Evolutionary conservation across 176 grass and related monocot species (phyloP), one percentile per base, ranked within the genome.

Genomic region (Avena insularis): DNA sequence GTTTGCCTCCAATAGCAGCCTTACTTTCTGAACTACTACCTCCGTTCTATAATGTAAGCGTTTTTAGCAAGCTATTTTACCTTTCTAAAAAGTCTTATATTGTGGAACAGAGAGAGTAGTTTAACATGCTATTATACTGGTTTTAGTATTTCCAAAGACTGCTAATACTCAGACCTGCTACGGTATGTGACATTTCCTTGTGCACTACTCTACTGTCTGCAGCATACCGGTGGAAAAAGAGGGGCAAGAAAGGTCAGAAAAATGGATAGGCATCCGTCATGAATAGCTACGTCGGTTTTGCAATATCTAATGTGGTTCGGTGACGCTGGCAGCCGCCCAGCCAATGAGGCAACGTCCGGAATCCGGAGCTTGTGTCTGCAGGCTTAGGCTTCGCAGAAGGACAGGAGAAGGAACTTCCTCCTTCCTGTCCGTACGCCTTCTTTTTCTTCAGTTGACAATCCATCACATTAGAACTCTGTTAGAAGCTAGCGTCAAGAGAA

Each of bases 351-450:
- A 23, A 63, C 60, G 0, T 63, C 60, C 21, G 10, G 61, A 12
- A 0, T 14, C 12, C 62, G 62, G 25, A 4, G 47, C 54, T 19
- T 1, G 54, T 57, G 55, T 57, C 55, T 19, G 55, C 17, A 25
- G 40, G 29, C 61, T 90, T 81, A 23, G 45, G 83, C 61, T 90
- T 81, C 83, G 38, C 14, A 11, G 88, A 82, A 86, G 40, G 23
- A 4, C 25, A 43, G 59, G 56, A 31, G n/a, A 58, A 50, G 5
- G 25, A 78, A 40, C 50, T 67, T 43, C 40, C 40, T 43, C 40
- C 40, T 38, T 19, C 33, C 19, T 6, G 0, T 27, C 31, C 62
- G 47, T 72, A 23, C 25, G 48, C 43, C 19, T 54, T 65, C 0
- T 67, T 80, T 66, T 31, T 31, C 25, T 60, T 60, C 12, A 73